Conservation (phyloP, 345 rosid species). For the Syzygium aqueum region DNA sequence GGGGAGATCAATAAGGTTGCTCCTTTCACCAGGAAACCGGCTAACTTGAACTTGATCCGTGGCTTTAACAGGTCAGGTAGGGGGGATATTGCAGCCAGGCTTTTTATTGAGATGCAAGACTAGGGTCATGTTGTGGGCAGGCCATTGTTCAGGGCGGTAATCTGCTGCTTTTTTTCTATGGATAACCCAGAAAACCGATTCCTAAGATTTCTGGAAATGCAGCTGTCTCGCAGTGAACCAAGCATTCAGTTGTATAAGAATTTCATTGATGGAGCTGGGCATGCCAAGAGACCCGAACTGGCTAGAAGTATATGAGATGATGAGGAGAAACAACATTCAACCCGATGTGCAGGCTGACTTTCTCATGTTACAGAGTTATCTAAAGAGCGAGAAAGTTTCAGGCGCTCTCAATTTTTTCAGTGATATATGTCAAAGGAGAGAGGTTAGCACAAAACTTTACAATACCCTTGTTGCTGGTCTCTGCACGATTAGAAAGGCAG, state of each 20-base stretch:
- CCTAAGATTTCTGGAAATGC: conserved; percentile 38
- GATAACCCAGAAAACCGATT: conserved; percentile 33
- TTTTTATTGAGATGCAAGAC: conserved; percentile 69
- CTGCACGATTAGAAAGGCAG: conserved; percentile 32
- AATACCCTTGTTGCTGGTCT: conserved; percentile 48
- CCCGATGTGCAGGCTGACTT: conserved; percentile 32
- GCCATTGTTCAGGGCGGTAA: conserved; percentile 38
- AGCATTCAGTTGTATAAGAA: conserved; percentile 23
- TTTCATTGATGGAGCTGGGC: conserved; percentile 76
- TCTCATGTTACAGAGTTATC: conserved; percentile 52
- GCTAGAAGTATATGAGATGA: conserved; percentile 64
- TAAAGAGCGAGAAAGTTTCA: conserved; percentile 40
- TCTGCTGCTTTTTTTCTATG: conserved; percentile 32
- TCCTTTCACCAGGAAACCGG: conserved; percentile 4
- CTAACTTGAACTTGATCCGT: conserved; percentile 38
- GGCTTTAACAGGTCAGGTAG: conserved; percentile 36
- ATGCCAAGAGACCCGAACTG: conserved; percentile 51
- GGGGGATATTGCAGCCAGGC: conserved; percentile 55
- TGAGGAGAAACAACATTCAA: conserved; percentile 35
- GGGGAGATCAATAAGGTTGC: conserved; percentile 31
- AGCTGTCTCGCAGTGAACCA: conserved; percentile 32
- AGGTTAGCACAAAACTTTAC: conserved; percentile 25
- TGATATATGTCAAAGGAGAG: conserved; percentile 21
- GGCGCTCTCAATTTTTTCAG: conserved; percentile 54
- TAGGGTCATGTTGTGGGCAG: conserved; percentile 37